Conservation (phyloP, 148 eudicot species). For the Rhododendron williamsianum region DNA sequence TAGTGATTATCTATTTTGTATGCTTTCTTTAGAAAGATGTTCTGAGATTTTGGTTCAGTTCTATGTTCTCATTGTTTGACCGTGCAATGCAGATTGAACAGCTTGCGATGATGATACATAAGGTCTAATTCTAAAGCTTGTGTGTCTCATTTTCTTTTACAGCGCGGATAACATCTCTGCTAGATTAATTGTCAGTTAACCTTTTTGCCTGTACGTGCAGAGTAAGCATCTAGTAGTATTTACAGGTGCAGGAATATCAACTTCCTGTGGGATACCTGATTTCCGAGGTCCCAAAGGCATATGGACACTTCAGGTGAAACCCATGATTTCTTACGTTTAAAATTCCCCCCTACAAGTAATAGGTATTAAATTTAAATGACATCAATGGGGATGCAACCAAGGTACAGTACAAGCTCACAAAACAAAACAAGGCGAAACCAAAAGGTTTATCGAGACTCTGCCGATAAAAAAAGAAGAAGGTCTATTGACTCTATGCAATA, state of each 20-base stretch:
- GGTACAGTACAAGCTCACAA: neutral
- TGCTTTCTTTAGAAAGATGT: neutral
- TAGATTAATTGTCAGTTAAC: neutral
- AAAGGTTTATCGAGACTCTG: neutral
- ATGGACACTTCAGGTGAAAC: slow-evolving; percentile 87
- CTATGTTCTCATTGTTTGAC: slow-evolving; percentile 5
- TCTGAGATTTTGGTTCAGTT: neutral
- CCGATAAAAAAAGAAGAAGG: too few relatives aligned
- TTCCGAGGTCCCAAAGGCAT: slow-evolving; percentile 93
- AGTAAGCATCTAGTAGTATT: slow-evolving; percentile 88
- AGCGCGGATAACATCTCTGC: neutral
- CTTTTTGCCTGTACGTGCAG: slow-evolving; percentile 36
- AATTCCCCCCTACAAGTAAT: neutral
- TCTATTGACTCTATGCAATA: neutral
- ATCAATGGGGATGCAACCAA: neutral
- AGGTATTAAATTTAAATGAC: neutral
- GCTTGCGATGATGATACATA: slow-evolving; percentile 58
- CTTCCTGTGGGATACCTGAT: slow-evolving; percentile 92
- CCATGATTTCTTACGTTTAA: neutral
- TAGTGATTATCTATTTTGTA: neutral
- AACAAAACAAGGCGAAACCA: neutral
- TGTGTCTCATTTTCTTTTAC: neutral
- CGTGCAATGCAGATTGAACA: slow-evolving; percentile 52
- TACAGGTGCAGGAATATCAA: slow-evolving; percentile 94
- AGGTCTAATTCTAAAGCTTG: slow-evolving; percentile 36